Conservation (phyloP, 2,329 filamentous ascomycete species). For the Whalleya microplaca region DNA sequence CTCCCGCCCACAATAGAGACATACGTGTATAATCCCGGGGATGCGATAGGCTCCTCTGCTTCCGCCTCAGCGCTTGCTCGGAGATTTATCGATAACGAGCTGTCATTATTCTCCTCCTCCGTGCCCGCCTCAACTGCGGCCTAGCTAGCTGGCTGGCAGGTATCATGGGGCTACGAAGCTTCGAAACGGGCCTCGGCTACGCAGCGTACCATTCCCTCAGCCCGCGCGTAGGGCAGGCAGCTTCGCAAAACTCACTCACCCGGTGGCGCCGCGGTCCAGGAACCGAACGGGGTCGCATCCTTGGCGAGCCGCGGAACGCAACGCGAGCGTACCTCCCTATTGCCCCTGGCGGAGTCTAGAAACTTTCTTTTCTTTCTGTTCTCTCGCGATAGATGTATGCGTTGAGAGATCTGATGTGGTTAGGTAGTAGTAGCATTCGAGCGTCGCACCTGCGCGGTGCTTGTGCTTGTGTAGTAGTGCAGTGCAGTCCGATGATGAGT, state of each 20-base stretch:
- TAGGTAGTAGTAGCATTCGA: too few relatives aligned
- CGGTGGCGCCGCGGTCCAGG: background rate
- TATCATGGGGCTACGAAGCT: background rate
- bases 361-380: background rate
- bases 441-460: too few relatives aligned
- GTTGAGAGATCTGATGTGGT: background rate
- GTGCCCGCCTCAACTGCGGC: too few relatives aligned
- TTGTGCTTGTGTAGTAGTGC: too few relatives aligned
- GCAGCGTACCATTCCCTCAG: background rate
- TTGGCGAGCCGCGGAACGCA: too few relatives aligned
- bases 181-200: background rate
- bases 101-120: background rate
- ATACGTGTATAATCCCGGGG: background rate
- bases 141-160: too few relatives aligned
- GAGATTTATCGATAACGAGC: background rate
- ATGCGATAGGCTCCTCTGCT: too few relatives aligned
- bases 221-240: background rate
- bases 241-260: background rate
- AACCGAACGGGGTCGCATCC: background rate
- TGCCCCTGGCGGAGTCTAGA: background rate
- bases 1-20: background rate
- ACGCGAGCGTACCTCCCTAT: background rate
- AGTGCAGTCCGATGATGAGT: background rate
- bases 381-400: too few relatives aligned
- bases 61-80: slow-evolving; percentile 6